A percentile compares a stretch with the other conserved stretches of the same genome.
phyloP scores from a whole-genome alignment of 306 rosid species.

The Gastrolobium bilobum region DNA sequence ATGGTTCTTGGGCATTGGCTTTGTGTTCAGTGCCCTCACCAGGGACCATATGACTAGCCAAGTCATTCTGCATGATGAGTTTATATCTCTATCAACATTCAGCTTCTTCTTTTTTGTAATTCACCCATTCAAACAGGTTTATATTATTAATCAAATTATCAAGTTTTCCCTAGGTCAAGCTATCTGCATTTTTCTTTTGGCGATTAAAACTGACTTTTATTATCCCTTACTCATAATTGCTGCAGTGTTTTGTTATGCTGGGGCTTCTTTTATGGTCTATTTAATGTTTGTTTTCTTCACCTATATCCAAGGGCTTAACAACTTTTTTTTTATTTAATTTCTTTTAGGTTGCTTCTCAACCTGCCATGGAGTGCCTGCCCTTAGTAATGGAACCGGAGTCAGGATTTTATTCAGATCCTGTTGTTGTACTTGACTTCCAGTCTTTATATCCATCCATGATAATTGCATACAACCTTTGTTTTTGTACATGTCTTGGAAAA shows the following conservation, averaged over 20 bases:
- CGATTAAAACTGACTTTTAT: conserved; percentile 11
- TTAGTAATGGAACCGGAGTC: conserved; percentile 99
- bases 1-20: conserved; percentile 11
- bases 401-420: conserved; percentile 95
- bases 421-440: conserved; percentile 92
- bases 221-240: neutral
- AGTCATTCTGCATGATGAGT: neutral
- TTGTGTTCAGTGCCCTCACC: conserved; percentile 29
- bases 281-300: conserved; percentile 37
- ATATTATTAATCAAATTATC: neutral
- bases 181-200: conserved; percentile 7
- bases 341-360: conserved; percentile 94
- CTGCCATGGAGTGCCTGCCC: conserved; percentile 98
- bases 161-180: neutral
- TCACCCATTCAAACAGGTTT: conserved; percentile 26
- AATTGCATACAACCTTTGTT: conserved; percentile 95
- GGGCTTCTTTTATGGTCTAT: conserved; percentile 26
- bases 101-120: neutral
- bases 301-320: conserved; percentile 21
- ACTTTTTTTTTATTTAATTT: conserved; percentile 38
- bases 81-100: neutral
- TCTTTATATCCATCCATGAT: conserved; percentile 99
- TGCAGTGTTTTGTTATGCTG: neutral
- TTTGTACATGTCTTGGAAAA: conserved; percentile 94
- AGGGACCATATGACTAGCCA: conserved; percentile 4